Evolutionary conservation across 2,329 filamentous ascomycete genomes (phyloP).

Genomic region (Sclerotinia trifoliorum): DNA sequence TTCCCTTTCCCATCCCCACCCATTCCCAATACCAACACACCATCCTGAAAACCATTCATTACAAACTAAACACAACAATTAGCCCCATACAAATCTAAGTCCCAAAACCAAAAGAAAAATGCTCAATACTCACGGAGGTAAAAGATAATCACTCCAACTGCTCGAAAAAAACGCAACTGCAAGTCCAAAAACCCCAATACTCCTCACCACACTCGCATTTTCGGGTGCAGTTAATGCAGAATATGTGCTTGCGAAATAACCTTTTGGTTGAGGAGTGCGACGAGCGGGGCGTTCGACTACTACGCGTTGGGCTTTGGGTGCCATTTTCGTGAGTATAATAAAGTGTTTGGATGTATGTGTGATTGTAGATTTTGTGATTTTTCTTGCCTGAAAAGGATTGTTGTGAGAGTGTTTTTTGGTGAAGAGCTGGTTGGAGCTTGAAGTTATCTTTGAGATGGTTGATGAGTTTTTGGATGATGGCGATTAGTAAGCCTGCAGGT

Average conservation of each 20-base stretch:
- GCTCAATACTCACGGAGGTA: slow-evolving; percentile 60
- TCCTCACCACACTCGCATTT: slow-evolving; percentile 67
- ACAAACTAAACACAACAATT: background rate
- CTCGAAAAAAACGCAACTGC: slow-evolving; percentile 67
- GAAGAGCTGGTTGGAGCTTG: background rate
- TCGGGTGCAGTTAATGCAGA: slow-evolving; percentile 63
- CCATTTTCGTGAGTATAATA: slow-evolving; percentile 48
- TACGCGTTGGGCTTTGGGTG: slow-evolving; percentile 58
- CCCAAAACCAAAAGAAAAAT: background rate
- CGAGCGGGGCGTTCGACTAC: slow-evolving; percentile 31
- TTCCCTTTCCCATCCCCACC: background rate
- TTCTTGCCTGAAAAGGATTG: background rate
- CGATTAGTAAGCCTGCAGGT: background rate
- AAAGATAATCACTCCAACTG: slow-evolving; percentile 64
- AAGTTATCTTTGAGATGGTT: background rate
- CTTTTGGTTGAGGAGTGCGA: slow-evolving; percentile 46
- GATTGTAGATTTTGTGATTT: background rate
- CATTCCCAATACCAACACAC: background rate
- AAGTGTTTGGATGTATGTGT: background rate
- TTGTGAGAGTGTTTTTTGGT: background rate
- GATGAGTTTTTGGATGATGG: slow-evolving; percentile 21
- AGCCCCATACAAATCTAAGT: background rate
- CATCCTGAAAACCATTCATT: background rate
- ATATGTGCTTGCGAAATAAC: slow-evolving; percentile 59
- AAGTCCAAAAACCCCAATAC: slow-evolving; percentile 64